Evolutionary conservation across 2,329 filamentous ascomycete genomes (phyloP).

Genomic region (Ilyonectria robusta): DNA sequence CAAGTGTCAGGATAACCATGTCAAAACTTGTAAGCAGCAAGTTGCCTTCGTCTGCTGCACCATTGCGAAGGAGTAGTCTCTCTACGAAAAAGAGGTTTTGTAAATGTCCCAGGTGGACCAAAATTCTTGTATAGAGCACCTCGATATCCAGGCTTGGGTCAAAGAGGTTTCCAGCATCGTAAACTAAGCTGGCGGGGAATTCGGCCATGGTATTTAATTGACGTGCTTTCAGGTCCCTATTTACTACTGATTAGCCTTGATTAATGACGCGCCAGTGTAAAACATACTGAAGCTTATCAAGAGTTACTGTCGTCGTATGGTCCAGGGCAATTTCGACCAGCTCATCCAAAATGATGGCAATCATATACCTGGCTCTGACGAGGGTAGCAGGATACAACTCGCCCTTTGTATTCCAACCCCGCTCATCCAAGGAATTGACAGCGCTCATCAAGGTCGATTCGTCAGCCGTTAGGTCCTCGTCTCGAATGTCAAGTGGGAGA

Average conservation of each 20-base stretch:
- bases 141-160: not conserved
- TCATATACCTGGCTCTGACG: conserved; percentile 60
- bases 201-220: conserved; percentile 13
- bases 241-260: conserved; percentile 8
- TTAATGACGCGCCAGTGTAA: accelerated
- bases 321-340: conserved; percentile 71
- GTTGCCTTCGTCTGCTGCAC: conserved; percentile 26
- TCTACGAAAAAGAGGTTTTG: conserved; percentile 30
- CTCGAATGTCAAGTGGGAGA: conserved; percentile 18
- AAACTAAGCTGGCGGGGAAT: conserved; percentile 17
- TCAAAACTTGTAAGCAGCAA: conserved; percentile 25
- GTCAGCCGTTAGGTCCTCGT: conserved; percentile 13
- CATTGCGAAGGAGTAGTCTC: conserved; percentile 24
- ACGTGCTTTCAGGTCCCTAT: conserved; percentile 20
- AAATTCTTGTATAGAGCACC: conserved; percentile 13
- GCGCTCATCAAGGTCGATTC: conserved; percentile 1
- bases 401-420: conserved; percentile 12
- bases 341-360: conserved; percentile 69
- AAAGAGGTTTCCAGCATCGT: conserved; percentile 11
- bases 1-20: conserved; percentile 21
- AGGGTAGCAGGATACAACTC: conserved; percentile 60
- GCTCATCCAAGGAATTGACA: conserved; percentile 8
- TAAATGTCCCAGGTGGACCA: conserved; percentile 22
- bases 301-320: conserved; percentile 23
- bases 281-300: conserved; percentile 42